Conservation (phyloP, 2,329 filamentous ascomycete species). For the Fusarium sp. region DNA sequence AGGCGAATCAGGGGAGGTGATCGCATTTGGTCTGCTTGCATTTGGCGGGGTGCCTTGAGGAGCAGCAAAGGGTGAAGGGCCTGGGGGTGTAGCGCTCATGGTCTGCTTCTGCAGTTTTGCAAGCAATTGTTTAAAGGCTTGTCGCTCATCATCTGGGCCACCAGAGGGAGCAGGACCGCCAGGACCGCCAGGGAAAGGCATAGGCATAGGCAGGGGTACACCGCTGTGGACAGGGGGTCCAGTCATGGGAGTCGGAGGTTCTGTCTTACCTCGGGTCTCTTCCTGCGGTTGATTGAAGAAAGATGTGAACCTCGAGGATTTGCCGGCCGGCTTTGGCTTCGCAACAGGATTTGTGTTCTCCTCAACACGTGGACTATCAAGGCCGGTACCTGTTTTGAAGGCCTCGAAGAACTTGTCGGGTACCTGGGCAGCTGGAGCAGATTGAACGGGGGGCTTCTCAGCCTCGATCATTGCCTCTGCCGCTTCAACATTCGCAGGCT, state of each 20-base stretch:
- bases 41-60: constrained; percentile 50
- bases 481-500: constrained; percentile 49
- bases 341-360: constrained; percentile 57
- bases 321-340: constrained; percentile 67
- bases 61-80: constrained; percentile 56
- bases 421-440: constrained; percentile 73
- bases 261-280: constrained; percentile 62
- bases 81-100: constrained; percentile 58
- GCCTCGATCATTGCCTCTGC: constrained; percentile 55
- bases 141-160: constrained; percentile 76
- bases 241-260: constrained; percentile 59
- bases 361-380: constrained; percentile 64
- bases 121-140: constrained; percentile 85
- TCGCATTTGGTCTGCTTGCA: constrained; percentile 50
- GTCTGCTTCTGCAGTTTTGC: constrained; percentile 79
- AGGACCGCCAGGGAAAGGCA: constrained; percentile 37
- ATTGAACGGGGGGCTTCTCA: constrained; percentile 66
- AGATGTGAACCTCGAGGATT: constrained; percentile 87
- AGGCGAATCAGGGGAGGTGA: constrained; percentile 59
- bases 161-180: constrained; percentile 47
- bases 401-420: constrained; percentile 82
- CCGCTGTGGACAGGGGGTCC: constrained; percentile 36
- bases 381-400: constrained; percentile 55
- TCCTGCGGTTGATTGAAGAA: constrained; percentile 71
- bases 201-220: constrained; percentile 32